Evolutionary conservation across 345 rosid genomes (phyloP).

Genomic region (Eucalyptus pauciflora): DNA sequence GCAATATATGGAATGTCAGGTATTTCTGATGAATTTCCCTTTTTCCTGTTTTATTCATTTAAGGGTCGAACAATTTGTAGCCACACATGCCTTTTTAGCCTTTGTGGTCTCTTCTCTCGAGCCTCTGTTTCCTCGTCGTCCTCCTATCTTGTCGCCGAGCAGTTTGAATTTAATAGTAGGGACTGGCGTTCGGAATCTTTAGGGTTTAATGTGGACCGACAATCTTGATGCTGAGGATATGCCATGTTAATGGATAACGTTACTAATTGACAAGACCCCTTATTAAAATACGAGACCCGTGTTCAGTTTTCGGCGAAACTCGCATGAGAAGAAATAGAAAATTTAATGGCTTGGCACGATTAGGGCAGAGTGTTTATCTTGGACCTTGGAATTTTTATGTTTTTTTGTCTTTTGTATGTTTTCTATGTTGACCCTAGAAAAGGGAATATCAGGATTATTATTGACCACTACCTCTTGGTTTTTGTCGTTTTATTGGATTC

Average conservation of each 20-base stretch:
- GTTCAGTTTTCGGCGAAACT: background rate
- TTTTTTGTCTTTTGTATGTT: too few relatives aligned
- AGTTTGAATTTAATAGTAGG: background rate
- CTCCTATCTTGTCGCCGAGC: background rate
- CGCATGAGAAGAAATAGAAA: background rate
- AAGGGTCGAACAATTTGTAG: background rate
- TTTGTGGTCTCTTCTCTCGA: background rate
- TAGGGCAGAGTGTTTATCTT: background rate
- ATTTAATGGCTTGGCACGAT: background rate
- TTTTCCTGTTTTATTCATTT: background rate
- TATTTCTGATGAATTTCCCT: background rate
- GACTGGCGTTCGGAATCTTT: background rate
- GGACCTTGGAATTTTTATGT: too few relatives aligned
- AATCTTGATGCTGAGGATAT: background rate
- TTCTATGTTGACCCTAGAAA: too few relatives aligned
- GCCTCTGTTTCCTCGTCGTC: background rate
- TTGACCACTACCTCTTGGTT: too few relatives aligned
- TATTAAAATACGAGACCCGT: background rate
- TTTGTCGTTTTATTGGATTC: too few relatives aligned
- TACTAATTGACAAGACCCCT: background rate
- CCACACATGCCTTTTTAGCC: background rate
- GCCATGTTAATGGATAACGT: background rate
- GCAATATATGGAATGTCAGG: background rate
- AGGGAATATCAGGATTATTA: too few relatives aligned
- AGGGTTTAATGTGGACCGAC: background rate